Base-by-base conservation (phyloP, 257 asterid genomes). In the Scutellaria minor region DNA sequence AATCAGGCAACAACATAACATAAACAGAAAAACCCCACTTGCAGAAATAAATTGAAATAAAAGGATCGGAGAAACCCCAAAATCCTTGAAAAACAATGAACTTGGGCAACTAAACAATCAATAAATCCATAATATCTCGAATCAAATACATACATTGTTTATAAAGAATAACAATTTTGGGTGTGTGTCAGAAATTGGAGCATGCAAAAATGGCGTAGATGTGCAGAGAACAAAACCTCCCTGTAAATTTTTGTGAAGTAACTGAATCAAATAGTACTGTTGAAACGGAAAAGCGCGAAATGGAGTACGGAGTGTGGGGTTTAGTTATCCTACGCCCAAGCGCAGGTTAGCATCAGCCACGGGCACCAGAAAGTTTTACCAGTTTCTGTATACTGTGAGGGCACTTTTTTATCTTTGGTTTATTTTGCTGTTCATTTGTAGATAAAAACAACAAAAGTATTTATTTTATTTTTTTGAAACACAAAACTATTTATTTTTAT, bases 121-220 rank as follows among this genome's bases (percentile, higher is more conserved):
- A 68, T 47, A 40, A 70, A 44, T 51, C 47, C 40, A 66, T 31
- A 22, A 15, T 52, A 18, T 11, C 5, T 24, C 5, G 35, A 75
- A 71, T 59, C 69, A 6, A 51, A 71, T 18, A 39, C 69, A 40
- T 10, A 48, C 74, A 75, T 47, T 66, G 62, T 1, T 20, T 39
- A 2, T 10, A 8, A 31, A 54, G 24, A 2, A 22, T 7, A 24
- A 15, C 7, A 20, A 13, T 40, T 40, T n/a, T 2, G 9, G 14
- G 67, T 5, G 71, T 5, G 39, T 11, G 50, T 10, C 8, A 6
- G 69, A 7, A 27, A 18, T 51, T 11, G 31, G 5, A 70, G 45
- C 80, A 69, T 75, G 75, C 79, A 79, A 37, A 65, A 54, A 70
- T 64, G 67, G 74, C 61, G 74, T 70, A 37, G 66, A 15, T 45